Conservation (phyloP, 2,329 filamentous ascomycete species). For the Fonsecaea erecta region DNA sequence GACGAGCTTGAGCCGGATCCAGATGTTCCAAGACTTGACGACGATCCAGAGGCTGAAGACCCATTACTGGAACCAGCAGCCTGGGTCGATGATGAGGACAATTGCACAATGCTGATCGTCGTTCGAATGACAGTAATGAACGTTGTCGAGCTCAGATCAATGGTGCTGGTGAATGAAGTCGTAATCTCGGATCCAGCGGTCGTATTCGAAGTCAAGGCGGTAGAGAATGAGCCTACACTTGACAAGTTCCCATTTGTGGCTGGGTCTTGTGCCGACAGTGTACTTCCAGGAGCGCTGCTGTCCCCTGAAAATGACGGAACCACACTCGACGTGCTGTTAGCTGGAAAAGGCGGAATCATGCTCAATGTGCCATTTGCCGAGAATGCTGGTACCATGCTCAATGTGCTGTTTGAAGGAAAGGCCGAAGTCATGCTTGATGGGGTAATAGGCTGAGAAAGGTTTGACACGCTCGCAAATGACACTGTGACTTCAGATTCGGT, state of each 20-base stretch:
- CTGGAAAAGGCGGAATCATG: background rate
- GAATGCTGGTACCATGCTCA: background rate
- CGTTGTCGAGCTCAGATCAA: slow-evolving; percentile 11
- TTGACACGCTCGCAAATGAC: background rate
- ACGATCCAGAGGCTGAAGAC: background rate
- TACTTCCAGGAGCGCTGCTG: background rate
- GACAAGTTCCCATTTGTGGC: background rate
- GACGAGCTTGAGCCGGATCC: background rate
- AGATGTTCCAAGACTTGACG: background rate
- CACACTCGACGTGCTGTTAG: background rate
- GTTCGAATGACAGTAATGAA: slow-evolving; percentile 20
- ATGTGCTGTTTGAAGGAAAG: background rate
- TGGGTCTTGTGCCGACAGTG: background rate
- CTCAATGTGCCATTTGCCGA: background rate
- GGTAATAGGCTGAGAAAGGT: background rate
- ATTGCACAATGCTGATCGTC: slow-evolving; percentile 13
- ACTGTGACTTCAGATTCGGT: background rate
- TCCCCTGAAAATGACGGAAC: background rate
- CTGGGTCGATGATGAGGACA: slow-evolving; percentile 1
- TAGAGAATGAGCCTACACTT: background rate
- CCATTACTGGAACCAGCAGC: background rate
- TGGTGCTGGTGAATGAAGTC: slow-evolving; percentile 13
- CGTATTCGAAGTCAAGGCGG: background rate
- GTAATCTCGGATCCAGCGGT: slow-evolving; percentile 4
- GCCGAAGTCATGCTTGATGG: background rate